phyloP scores from a whole-genome alignment of 495 filamentous ascomycete genomes.

The Acidiella bohemica region DNA sequence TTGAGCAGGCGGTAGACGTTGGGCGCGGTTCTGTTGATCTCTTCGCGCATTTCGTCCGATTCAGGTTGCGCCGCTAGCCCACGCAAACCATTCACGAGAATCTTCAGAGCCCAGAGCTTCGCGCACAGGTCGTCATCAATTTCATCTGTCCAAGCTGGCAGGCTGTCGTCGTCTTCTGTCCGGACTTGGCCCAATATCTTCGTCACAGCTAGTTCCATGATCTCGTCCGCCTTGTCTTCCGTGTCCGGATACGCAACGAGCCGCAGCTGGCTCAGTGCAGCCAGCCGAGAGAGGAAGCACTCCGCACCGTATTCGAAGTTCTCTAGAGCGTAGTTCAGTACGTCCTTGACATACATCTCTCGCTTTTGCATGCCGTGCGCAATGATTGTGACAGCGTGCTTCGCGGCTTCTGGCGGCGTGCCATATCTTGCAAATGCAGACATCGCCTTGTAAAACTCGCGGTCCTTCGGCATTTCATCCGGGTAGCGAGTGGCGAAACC shows the following conservation, averaged over 20 bases:
- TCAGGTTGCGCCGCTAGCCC: constrained; percentile 33
- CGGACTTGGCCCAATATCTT: constrained; percentile 61
- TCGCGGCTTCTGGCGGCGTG: constrained; percentile 67
- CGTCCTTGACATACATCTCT: constrained; percentile 74
- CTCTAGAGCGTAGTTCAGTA: constrained; percentile 58
- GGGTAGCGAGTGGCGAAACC: constrained; percentile 78
- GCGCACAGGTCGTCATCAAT: constrained; percentile 69
- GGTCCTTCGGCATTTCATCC: constrained; percentile 69
- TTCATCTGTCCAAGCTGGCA: constrained; percentile 53
- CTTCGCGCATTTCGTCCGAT: constrained; percentile 36
- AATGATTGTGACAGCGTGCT: constrained; percentile 83
- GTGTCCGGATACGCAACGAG: constrained; percentile 59
- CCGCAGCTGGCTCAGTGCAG: constrained; percentile 69
- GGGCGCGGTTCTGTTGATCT: constrained; percentile 48
- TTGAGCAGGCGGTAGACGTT: constrained; percentile 68
- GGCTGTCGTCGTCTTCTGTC: constrained; percentile 33
- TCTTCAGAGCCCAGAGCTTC: constrained; percentile 78
- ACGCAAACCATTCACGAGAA: constrained; percentile 74
- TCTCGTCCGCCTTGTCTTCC: constrained; percentile 57
- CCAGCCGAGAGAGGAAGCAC: constrained; percentile 72
- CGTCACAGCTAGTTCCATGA: constrained; percentile 65
- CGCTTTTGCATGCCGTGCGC: constrained; percentile 68
- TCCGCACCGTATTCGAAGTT: constrained; percentile 63
- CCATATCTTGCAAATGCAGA: constrained; percentile 70
- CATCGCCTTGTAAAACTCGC: constrained; percentile 70